Evolutionary conservation across 257 asterid species (phyloP), one percentile per base, ranked within the genome.

Genomic region (Solanum rostratum): DNA sequence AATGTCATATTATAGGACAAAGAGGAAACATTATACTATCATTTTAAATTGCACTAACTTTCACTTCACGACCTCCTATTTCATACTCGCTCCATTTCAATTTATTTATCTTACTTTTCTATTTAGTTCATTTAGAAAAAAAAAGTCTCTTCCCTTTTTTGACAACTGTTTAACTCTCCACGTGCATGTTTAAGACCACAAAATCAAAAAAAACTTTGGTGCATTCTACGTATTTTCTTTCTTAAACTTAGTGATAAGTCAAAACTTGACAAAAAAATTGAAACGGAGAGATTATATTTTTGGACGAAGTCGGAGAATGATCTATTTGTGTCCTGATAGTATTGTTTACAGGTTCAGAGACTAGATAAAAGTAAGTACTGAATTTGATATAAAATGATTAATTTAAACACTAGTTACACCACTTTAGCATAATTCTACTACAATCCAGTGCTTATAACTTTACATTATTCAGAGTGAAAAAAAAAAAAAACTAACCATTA

Each of bases 401-500:
- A 11, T 33, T 30, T 68, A 33, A 16, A 68, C 14, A 68, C 49
- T 33, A 68, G 24, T 8, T 68, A 68, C 7, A 16, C 74, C 14
- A 65, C 46, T 6, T 29, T 66, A 9, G 30, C 46, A 6, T 14
- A 66, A n/a, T 66, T 30, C 14, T 68, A 16, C 39, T 39, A 68
- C 16, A 33, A 68, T 68, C 24, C 2, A 33, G 76, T 6, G 76
- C 15, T 68, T 24, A 68, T 33, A 68, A 66, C 46, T 30, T 14
- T 30, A 30, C 14, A 66, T 30, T 66, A 66, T 16, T 19, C 22
- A 37, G 30, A 3, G 46, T 14, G 7, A 12, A 73, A 46, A 22
- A 4, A 19, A 18, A 33, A 33, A 39, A 59, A 19, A 68, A 89
- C 95, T 90, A 82, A 81, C 79, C 79, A 70, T 70, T 39, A 5